A percentile compares a stretch with the other conserved stretches of the same genome.
Evolutionary conservation across 768 basidiomycete genomes (phyloP).

Genomic region (Russula vinacea): DNA sequence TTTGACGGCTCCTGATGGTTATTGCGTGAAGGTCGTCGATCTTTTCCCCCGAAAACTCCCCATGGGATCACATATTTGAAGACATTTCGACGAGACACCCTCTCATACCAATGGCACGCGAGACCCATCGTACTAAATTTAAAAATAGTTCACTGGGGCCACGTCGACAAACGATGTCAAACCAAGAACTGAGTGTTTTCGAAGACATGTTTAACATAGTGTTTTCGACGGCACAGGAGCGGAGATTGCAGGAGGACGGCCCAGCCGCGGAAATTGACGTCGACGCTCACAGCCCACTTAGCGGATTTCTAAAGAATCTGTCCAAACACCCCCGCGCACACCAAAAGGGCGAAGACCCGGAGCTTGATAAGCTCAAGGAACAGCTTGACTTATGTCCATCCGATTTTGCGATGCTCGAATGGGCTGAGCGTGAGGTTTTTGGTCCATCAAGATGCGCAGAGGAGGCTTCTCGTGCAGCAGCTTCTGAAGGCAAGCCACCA

Average conservation of each 20-base stretch:
- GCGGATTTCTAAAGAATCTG: conserved; percentile 53
- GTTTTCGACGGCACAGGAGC: conserved; percentile 48
- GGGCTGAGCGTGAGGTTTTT: conserved; percentile 71
- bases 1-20: not conserved
- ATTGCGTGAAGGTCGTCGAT: conserved; percentile 29
- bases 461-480: conserved; percentile 44
- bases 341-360: conserved; percentile 34
- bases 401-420: conserved; percentile 68
- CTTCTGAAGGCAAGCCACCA: conserved; percentile 32
- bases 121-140: too few species aligned
- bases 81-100: conserved; percentile 39
- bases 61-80: conserved; percentile 56
- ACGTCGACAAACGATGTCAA: conserved; percentile 61
- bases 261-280: conserved; percentile 5
- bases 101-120: conserved; percentile 21
- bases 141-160: conserved; percentile 17
- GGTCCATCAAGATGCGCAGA: conserved; percentile 52
- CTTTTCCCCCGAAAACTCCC: conserved; percentile 35
- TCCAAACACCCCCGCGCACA: conserved; percentile 43
- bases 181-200: conserved; percentile 61
- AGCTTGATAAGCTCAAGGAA: conserved; percentile 67
- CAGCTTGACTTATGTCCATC: conserved; percentile 66
- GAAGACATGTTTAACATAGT: conserved; percentile 73
- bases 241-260: conserved; percentile 31
- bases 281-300: conserved; percentile 24